Evolutionary conservation across 2,329 filamentous ascomycete species (phyloP).

Genomic region (Albophoma yamanashiensis): DNA sequence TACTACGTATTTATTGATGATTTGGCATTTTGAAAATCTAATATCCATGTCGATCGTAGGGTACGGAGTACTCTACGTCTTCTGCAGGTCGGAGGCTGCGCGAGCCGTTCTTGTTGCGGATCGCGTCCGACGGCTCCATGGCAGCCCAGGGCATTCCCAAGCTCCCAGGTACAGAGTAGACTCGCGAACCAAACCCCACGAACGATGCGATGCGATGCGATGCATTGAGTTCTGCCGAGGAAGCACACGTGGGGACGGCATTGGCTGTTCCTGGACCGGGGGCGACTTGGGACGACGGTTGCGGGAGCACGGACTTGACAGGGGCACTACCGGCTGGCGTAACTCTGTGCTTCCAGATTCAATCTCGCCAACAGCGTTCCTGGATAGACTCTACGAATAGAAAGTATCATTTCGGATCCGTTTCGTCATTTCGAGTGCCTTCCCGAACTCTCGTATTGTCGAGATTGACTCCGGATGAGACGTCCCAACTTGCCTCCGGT

Average conservation of each 20-base stretch:
- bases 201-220: background rate
- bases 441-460: background rate
- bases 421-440: background rate
- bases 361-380: background rate
- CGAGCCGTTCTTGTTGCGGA: background rate
- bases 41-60: background rate
- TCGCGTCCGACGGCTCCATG: background rate
- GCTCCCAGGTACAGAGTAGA: background rate
- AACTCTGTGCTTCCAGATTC: background rate
- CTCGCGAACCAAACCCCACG: background rate
- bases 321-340: background rate
- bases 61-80: background rate
- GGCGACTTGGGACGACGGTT: background rate
- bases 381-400: background rate
- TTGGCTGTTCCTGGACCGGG: background rate
- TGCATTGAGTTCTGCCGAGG: background rate
- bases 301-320: background rate
- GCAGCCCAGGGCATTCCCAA: background rate
- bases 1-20: background rate
- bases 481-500: background rate
- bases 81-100: background rate
- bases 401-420: background rate
- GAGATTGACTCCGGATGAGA: background rate
- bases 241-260: slow-evolving; percentile 2
- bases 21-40: background rate